Percentiles rank a stretch among this genome's conserved stretches.
Conservation (phyloP, 2,329 filamentous ascomycete species). For the Xylaria sp. region DNA sequence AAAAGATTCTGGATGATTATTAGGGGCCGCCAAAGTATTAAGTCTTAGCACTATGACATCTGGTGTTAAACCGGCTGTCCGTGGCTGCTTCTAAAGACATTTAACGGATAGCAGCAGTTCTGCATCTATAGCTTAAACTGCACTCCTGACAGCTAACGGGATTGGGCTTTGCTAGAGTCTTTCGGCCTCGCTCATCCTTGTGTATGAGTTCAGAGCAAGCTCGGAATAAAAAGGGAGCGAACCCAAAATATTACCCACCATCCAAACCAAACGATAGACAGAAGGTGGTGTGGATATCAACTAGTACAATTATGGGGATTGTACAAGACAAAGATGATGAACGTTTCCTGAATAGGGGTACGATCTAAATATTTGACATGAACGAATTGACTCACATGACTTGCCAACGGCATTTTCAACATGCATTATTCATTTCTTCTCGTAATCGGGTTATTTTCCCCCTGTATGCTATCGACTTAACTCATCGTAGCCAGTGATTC, state of each 20-base stretch:
- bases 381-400: slow-evolving; percentile 31
- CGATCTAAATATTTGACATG: slow-evolving; percentile 36
- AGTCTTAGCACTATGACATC: neutral
- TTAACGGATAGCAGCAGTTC: slow-evolving; percentile 1
- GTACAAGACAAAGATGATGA: slow-evolving; percentile 18
- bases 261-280: slow-evolving; percentile 11
- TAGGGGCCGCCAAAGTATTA: neutral
- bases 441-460: neutral
- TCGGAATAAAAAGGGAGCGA: slow-evolving; percentile 11
- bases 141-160: neutral
- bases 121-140: slow-evolving; percentile 13
- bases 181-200: neutral
- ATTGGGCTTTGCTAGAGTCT: slow-evolving; percentile 3
- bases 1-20: neutral
- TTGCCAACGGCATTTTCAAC: slow-evolving; percentile 22
- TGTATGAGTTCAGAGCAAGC: neutral
- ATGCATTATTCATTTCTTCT: slow-evolving; percentile 4
- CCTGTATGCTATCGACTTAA: neutral
- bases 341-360: slow-evolving; percentile 31
- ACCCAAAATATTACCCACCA: neutral
- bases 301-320: slow-evolving; percentile 13
- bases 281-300: slow-evolving; percentile 13
- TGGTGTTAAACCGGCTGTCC: neutral
- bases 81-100: neutral
- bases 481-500: neutral